phyloP scores from a whole-genome alignment of 2,329 filamentous ascomycete species.

The Trichocomaceae sp. region DNA sequence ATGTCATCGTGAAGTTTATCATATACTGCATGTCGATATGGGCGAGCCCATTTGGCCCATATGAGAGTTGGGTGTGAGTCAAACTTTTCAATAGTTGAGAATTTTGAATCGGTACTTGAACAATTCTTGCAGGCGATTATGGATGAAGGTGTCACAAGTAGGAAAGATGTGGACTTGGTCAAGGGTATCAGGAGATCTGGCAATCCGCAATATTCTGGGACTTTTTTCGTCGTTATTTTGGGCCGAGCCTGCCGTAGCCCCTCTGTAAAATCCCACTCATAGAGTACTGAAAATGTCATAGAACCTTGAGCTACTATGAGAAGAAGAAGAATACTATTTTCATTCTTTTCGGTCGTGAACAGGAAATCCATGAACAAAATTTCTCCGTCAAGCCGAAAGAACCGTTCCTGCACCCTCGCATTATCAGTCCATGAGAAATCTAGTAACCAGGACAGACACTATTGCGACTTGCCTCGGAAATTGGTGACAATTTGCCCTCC shows the following conservation, averaged over 20 bases:
- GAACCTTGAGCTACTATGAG: constrained; percentile 48
- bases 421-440: neutral
- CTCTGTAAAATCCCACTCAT: constrained; percentile 48
- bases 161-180: constrained; percentile 62
- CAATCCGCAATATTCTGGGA: constrained; percentile 43
- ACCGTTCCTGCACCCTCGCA: constrained; percentile 34
- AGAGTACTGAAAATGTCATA: constrained; percentile 44
- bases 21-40: constrained; percentile 59
- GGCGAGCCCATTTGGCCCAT: constrained; percentile 81
- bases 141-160: constrained; percentile 57
- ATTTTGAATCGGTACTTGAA: constrained; percentile 20
- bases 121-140: constrained; percentile 47
- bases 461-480: constrained; percentile 45
- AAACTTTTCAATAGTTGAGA: constrained; percentile 16
- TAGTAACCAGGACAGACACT: neutral
- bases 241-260: constrained; percentile 23
- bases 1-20: constrained; percentile 65
- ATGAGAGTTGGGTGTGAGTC: constrained; percentile 43
- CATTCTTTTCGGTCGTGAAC: constrained; percentile 59
- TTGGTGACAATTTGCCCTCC: constrained; percentile 48
- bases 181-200: constrained; percentile 67
- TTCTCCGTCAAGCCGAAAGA: constrained; percentile 56
- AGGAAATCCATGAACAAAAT: constrained; percentile 86
- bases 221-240: constrained; percentile 23
- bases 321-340: constrained; percentile 68